Conservation (phyloP, 768 basidiomycete species). For the Pholiota molesta region DNA sequence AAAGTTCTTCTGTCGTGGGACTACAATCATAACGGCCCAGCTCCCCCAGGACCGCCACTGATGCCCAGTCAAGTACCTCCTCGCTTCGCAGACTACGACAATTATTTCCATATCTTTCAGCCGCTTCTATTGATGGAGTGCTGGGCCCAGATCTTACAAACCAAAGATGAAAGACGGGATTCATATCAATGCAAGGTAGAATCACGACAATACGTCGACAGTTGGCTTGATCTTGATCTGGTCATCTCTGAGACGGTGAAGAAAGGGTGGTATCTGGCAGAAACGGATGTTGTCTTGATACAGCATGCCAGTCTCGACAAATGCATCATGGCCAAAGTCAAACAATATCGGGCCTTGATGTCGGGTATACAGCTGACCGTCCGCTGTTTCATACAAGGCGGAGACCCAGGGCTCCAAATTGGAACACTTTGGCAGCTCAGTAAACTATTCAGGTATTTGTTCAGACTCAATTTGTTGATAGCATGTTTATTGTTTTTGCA, state of each 20-base stretch:
- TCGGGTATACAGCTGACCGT: conserved; percentile 60
- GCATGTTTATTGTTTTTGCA: conserved; percentile 33
- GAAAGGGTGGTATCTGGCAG: conserved; percentile 75
- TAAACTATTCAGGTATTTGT: conserved; percentile 79
- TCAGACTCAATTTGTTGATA: not conserved
- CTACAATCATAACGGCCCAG: conserved; percentile 66
- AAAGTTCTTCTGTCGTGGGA: conserved; percentile 84
- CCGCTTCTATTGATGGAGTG: conserved; percentile 87
- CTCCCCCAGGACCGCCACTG: conserved; percentile 58
- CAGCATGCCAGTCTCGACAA: conserved; percentile 55
- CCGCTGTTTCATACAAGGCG: conserved; percentile 49
- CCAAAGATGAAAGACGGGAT: conserved; percentile 67
- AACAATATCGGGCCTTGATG: conserved; percentile 34
- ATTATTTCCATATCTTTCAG: conserved; percentile 79
- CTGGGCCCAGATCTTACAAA: conserved; percentile 84
- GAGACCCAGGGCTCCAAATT: conserved; percentile 65
- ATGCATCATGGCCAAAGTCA: conserved; percentile 69
- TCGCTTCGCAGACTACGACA: conserved; percentile 60
- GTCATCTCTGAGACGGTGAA: conserved; percentile 58
- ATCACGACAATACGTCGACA: conserved; percentile 73
- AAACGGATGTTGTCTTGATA: conserved; percentile 87
- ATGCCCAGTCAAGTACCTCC: conserved; percentile 56
- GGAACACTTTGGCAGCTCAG: conserved; percentile 72
- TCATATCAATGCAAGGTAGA: conserved; percentile 64
- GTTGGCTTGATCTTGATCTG: conserved; percentile 82